Conservation (phyloP, 2,329 filamentous ascomycete genomes). For the Diaporthe ilicicola region DNA sequence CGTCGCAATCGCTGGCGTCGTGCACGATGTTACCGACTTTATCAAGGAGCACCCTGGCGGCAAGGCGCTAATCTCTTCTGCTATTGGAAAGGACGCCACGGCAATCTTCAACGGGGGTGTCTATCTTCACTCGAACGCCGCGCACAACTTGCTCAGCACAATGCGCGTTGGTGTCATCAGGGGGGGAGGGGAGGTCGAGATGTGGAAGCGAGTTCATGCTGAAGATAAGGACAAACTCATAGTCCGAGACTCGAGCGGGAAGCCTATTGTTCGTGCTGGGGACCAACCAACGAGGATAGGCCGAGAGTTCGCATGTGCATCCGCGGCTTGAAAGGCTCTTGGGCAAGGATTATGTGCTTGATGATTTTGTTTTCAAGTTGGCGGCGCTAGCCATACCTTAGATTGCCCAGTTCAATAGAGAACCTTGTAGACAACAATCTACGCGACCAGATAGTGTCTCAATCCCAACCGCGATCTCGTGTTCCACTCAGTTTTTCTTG, state of each 20-base stretch:
- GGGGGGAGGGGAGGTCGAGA: slow-evolving; percentile 88
- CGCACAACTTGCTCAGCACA: slow-evolving; percentile 86
- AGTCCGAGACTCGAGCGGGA: slow-evolving; percentile 81
- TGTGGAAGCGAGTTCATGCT: slow-evolving; percentile 87
- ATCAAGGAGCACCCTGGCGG: slow-evolving; percentile 90
- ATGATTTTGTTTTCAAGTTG: background rate
- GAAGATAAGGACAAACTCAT: slow-evolving; percentile 85
- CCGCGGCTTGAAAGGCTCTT: background rate
- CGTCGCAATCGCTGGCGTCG: slow-evolving; percentile 81
- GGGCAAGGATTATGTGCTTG: background rate
- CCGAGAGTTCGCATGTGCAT: background rate
- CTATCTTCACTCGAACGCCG: slow-evolving; percentile 89
- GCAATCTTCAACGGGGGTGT: slow-evolving; percentile 93
- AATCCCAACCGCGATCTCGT: no score
- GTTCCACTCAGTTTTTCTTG: no score
- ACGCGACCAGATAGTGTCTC: no score
- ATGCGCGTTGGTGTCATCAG: slow-evolving; percentile 89
- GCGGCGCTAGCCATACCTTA: no score
- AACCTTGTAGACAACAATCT: no score
- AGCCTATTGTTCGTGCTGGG: slow-evolving; percentile 86
- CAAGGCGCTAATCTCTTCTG: slow-evolving; percentile 83
- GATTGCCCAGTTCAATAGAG: background rate
- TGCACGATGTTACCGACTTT: slow-evolving; percentile 85
- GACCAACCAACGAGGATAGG: slow-evolving; percentile 82
- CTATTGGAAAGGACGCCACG: slow-evolving; percentile 86